Conservation (phyloP, 1,284 basidiomycete species). For the Hymenochaete sp. region DNA sequence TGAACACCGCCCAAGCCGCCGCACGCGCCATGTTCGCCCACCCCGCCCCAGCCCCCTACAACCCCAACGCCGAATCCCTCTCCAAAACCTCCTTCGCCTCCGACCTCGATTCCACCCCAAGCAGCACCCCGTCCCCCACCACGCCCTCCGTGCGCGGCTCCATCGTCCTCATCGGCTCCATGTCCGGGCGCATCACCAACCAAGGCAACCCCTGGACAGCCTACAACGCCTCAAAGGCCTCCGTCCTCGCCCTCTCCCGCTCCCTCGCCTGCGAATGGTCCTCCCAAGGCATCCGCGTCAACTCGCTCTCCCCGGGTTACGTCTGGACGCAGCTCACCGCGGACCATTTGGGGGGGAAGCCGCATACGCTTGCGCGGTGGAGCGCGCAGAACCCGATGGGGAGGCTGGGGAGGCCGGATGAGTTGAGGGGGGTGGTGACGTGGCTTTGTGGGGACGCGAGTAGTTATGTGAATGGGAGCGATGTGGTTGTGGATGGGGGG, state of each 20-base stretch:
- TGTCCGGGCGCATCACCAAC: conserved; percentile 67
- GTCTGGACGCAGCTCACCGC: conserved; percentile 48
- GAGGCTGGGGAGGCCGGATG: conserved; percentile 66
- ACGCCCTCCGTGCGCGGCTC: conserved; percentile 68
- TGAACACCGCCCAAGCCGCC: conserved; percentile 73
- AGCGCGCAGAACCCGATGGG: conserved; percentile 66
- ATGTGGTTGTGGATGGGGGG: conserved; percentile 64
- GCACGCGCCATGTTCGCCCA: conserved; percentile 77
- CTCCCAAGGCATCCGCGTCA: conserved; percentile 60
- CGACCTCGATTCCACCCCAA: no score
- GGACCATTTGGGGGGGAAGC: conserved; percentile 62
- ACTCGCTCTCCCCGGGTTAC: conserved; percentile 68
- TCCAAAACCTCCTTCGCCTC: no score
- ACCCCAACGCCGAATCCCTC: no score
- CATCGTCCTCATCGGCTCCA: conserved; percentile 73
- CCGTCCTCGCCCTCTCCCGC: conserved; percentile 73
- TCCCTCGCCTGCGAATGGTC: conserved; percentile 83
- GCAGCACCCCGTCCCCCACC: no score
- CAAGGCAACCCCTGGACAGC: no score
- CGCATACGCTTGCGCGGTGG: conserved; percentile 63
- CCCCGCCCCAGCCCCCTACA: no score
- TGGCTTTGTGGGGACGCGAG: conserved; percentile 76
- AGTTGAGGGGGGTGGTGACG: conserved; percentile 66
- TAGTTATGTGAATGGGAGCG: conserved; percentile 66
- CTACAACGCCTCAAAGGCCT: conserved; percentile 78